Percentiles rank a stretch among this genome's conserved stretches.
Conservation (phyloP, 2,329 filamentous ascomycete genomes). For the Ophiostoma ulmi region DNA sequence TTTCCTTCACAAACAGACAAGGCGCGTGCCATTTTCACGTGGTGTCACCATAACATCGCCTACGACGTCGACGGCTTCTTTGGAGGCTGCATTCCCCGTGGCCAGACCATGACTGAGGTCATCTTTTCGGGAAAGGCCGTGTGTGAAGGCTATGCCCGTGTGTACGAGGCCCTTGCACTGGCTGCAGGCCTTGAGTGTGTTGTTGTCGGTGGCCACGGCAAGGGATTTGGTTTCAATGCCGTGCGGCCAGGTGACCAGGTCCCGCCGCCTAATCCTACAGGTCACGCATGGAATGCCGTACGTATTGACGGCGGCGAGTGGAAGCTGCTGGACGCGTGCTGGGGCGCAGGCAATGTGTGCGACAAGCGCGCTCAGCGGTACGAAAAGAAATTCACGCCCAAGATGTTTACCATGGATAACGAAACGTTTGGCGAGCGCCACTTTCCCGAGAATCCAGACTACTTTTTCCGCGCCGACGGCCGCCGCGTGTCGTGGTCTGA, state of each 20-base stretch:
- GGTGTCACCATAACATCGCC: slow-evolving; percentile 87
- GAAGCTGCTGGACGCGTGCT: slow-evolving; percentile 89
- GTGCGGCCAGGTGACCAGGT: slow-evolving; percentile 59
- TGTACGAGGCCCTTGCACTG: slow-evolving; percentile 72
- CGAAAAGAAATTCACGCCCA: slow-evolving; percentile 61
- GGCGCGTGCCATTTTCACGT: slow-evolving; percentile 84
- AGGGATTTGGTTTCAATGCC: slow-evolving; percentile 69
- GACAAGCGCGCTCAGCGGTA: slow-evolving; percentile 52
- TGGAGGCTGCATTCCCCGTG: slow-evolving; percentile 58
- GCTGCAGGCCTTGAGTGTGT: slow-evolving; percentile 74
- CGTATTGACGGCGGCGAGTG: slow-evolving; percentile 79
- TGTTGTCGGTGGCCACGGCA: slow-evolving; percentile 73
- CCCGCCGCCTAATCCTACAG: slow-evolving; percentile 57
- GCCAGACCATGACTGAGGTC: slow-evolving; percentile 62
- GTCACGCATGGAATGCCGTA: slow-evolving; percentile 92
- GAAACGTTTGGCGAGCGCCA: slow-evolving; percentile 77
- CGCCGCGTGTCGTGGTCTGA: slow-evolving; percentile 69
- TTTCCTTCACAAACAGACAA: slow-evolving; percentile 85
- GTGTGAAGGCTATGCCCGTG: slow-evolving; percentile 82
- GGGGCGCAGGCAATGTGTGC: slow-evolving; percentile 75
- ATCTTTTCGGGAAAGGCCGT: slow-evolving; percentile 76
- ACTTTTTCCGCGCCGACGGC: slow-evolving; percentile 74
- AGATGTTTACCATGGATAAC: slow-evolving; percentile 58
- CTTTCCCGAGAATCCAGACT: slow-evolving; percentile 62
- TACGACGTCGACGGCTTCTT: slow-evolving; percentile 84